Percentiles rank a stretch among this genome's conserved stretches.
phyloP scores from a whole-genome alignment of 2,329 filamentous ascomycete genomes.

The Xylaria hypoxylon region DNA sequence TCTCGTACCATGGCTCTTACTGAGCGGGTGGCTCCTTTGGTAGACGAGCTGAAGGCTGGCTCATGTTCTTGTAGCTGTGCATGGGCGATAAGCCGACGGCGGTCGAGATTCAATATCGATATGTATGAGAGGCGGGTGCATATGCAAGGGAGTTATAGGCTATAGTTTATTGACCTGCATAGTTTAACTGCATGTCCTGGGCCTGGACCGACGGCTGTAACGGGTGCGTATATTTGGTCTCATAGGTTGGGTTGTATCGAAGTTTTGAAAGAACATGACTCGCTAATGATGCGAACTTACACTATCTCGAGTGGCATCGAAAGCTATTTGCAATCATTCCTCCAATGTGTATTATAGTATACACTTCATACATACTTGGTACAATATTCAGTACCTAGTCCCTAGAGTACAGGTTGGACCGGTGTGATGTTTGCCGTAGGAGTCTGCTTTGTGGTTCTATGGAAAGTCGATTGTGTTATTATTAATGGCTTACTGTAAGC shows the following conservation, averaged over 20 bases:
- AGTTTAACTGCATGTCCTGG: background rate
- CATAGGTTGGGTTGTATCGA: constrained; percentile 10
- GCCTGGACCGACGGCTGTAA: background rate
- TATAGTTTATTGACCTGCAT: constrained; percentile 4
- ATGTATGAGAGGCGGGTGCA: constrained; percentile 17
- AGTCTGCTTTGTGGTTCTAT: background rate
- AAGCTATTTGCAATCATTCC: too few relatives aligned
- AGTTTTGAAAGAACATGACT: background rate
- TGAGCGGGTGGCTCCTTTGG: background rate
- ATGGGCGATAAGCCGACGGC: background rate
- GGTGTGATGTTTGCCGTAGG: constrained; percentile 15
- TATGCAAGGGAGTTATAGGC: constrained; percentile 15
- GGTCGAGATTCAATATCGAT: constrained; percentile 24
- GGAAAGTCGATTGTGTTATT: background rate
- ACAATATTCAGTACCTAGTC: background rate
- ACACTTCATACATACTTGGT: too few relatives aligned
- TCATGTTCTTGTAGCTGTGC: background rate
- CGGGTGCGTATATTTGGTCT: background rate
- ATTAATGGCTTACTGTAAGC: constrained; percentile 1
- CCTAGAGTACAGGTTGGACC: background rate
- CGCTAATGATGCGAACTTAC: background rate
- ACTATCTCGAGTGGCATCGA: background rate
- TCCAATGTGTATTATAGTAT: too few relatives aligned
- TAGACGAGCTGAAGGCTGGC: constrained; percentile 17
- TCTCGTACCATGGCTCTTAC: constrained; percentile 13